Evolutionary conservation across 176 grass and related monocot species (phyloP), one percentile per base, ranked within the genome.

Genomic region (Avena eriantha): DNA sequence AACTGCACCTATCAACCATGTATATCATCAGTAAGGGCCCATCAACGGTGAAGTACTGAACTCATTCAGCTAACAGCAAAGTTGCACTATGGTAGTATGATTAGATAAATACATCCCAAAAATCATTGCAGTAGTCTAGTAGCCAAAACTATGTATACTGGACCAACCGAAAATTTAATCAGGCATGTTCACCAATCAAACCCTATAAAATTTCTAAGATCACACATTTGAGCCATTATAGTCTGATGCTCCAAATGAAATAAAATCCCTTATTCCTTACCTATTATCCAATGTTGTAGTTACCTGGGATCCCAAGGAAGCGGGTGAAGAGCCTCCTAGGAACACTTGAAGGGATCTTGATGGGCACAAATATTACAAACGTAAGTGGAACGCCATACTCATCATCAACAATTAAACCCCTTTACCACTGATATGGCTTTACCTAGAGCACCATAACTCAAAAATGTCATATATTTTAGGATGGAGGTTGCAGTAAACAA

Each of bases 301-400:
- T 5, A 57, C 55, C 2, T 57, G 6, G 55, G 18, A 21, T 8
- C 4, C 53, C 53, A 56, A 19, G 53, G 17, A 56, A 56, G 16
- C n/a, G 87, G 82, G 87, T 97, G 64, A 92, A 88, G 53, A 94
- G 85, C 76, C 85, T 77, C 68, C 90, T 94, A 48, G 89, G 92
- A 68, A 94, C 77, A 58, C 83, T 82, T 33, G 87, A 80, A 71
- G 94, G 87, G 67, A 97, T 81, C 67, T 87, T 86, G 68, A 63
- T 84, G 92, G 92, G 2, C 93, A 55, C 50, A 80, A 74, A 85
- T 93, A 97, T 64, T 59, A 94, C 24, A 61, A 94, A 88, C 86
- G 94, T 87, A 51, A 94, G 18, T 59, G 87, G 90, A 76, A 97
- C 92, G 9, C 94, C 94, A 80, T 93, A 97, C 14, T 15, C 6